Evolutionary conservation across 345 rosid species (phyloP), one percentile per base, ranked within the genome.

Genomic region (Kandelia obovata): DNA sequence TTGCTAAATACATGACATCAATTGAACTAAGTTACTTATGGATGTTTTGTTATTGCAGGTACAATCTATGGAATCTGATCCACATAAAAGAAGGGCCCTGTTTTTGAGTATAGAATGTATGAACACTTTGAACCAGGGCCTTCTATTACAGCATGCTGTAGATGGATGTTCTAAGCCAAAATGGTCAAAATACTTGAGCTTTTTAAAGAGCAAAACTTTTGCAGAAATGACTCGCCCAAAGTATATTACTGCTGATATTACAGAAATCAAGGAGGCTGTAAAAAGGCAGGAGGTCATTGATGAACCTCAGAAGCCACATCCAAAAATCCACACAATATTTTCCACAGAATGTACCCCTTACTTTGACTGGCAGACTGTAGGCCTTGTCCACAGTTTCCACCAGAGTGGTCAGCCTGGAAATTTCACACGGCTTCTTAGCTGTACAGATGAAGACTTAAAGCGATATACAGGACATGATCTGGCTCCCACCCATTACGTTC

Each of bases 321-420:
- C 94, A 20, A 92, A 90, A 82, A 90, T 95, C 66, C 99, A 92
- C 77, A 95, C 98, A 15, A 11, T 95, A 62, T 95, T 95, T 83
- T 95, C 99, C 53, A 89, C 97, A 3, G 99, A 95, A 80, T 95
- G 99, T 74, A 88, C 84, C 3, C 81, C 86, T 65, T 92, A 95
- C 81, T 95, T 95, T 70, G 99, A 95, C 78, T 95, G 99, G 98
- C 99, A 95, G 78, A 95, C 99, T 39, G 98, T 95, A 31, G 99
- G 98, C 60, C 83, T 95, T 65, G 71, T 95, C 77, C 99, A 95
- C 82, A 92, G 99, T 82, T 92, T 95, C 84, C 84, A 74, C 73
- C 77, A 73, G 64, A 95, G 97, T 71, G 96, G 97, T 62, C 98
- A 95, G 80, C 97, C 99, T 25, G 99, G 98, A 80, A 90, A 86